Evolutionary conservation across 1,284 basidiomycete genomes (phyloP), one percentile per base, ranked within the genome.

Genomic region (Leccinum pallidistipes): DNA sequence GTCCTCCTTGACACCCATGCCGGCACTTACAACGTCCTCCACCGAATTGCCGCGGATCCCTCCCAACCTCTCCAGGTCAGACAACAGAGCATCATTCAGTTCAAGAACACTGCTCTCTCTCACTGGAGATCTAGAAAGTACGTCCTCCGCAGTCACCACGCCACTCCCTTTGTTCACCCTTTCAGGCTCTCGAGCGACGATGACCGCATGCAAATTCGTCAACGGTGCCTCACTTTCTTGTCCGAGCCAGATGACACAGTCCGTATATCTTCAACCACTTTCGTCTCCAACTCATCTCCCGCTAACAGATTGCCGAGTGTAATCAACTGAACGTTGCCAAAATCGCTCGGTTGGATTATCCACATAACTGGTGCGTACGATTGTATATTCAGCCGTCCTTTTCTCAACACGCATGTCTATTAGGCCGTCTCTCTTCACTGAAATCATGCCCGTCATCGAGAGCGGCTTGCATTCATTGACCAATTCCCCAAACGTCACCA

Each of bases 81-180:
- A 49, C 85, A 90, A 68, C 87, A 89, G 69, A 83, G 87, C 47
- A 91, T 92, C 65, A 91, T 93, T 60, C 91, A 92, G 68, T 89
- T 92, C 75, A 93, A 93, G 74, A 93, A 93, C 65, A 78, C 80
- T 2, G 87, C 85, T 6, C 69, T 85, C 5, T 76, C 75, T 56
- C 86, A 88, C 66, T 93, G 91, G 91, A 80, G 81, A 69, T 87
- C 87, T 31, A 78, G 86, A 75, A 90, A 85, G 91, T 90, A 66
- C 66, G 82, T 63, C 31, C 11, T 54, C 36, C 52, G 18, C 53
- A 45, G 10, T 47, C 56, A 29, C 49, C n/a, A 24, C 50, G 58
- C 59, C 58, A 61, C 59, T 51, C 40, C 62, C 61, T 61, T 62
- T 71, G 43, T 59, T 43, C 58, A 56, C 61, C 58, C 54, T 62